phyloP scores from a whole-genome alignment of 2,329 filamentous ascomycete genomes.

The Cladosporium halotolerans region DNA sequence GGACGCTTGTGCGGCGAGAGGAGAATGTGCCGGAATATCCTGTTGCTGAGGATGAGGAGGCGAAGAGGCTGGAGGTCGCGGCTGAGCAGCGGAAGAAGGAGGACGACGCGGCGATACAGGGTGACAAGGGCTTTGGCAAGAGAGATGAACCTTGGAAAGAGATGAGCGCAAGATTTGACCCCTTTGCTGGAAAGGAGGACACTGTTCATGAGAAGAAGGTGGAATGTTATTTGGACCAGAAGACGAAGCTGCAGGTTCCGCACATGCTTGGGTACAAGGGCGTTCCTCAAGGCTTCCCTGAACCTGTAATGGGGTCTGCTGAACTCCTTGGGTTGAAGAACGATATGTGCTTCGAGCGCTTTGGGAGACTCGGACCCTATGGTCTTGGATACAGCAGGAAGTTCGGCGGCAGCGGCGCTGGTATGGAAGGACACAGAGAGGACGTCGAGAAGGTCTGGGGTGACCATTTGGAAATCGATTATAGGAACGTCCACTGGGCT shows the following conservation, averaged over 20 bases:
- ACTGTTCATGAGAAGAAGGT: conserved; percentile 48
- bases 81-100: conserved; percentile 30
- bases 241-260: conserved; percentile 61
- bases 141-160: conserved; percentile 16
- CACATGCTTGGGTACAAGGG: conserved; percentile 68
- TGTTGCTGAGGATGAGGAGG: conserved; percentile 53
- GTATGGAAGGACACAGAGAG: conserved; percentile 74
- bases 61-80: conserved; percentile 33
- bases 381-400: conserved; percentile 77
- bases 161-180: conserved; percentile 48
- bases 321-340: conserved; percentile 70
- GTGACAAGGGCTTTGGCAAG: conserved; percentile 27
- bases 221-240: conserved; percentile 72
- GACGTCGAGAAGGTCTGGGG: conserved; percentile 77
- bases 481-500: conserved; percentile 69
- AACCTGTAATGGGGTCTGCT: conserved; percentile 81
- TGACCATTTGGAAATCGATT: conserved; percentile 66
- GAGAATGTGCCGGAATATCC: conserved; percentile 80
- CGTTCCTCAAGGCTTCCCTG: conserved; percentile 75
- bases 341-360: conserved; percentile 89
- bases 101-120: conserved; percentile 33
- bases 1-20: conserved; percentile 58
- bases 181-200: conserved; percentile 52
- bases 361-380: conserved; percentile 81
- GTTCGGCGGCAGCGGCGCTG: conserved; percentile 76